Evolutionary conservation across 2,329 filamentous ascomycete genomes (phyloP), one percentile per base, ranked within the genome.

Genomic region (Cytospora leucostoma): DNA sequence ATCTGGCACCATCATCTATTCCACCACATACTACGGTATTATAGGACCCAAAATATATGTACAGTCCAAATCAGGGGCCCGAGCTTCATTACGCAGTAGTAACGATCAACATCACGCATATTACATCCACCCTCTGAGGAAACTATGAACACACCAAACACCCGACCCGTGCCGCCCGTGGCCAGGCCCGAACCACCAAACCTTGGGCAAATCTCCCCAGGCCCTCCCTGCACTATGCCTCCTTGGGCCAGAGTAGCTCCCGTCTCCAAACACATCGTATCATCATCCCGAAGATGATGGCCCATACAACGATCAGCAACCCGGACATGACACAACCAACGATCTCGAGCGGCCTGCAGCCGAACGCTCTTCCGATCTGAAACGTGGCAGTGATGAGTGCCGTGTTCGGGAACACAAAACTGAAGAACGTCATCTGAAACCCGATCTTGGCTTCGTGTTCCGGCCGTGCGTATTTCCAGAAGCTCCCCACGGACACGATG

Each of bases 381-480:
- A 90, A 87, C 0, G 91, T 95, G 0, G 90, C 89, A 0, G 88
- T 90, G n/a, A 84, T 68, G 64, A 92, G 76, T 0, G 89, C 90
- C 0, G 90, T 93, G 69, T 93, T 92, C 2, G 91, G 90, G 70
- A 93, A 93, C 6, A 93, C 82, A 74, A 93, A 94, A 4, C 87
- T 91, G 75, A 89, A 95, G 88, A 91, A 96, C 1, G 88, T 91
- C 90, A 95, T 93, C 19, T 90, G 88, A 70, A 93, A 95, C 4
- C 86, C 82, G 78, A 93, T 85, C 64, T 71, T 73, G 44, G 63
- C 62, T 61, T 80, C 83, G 44, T 82, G 81, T 12, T 83, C 78
- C 2, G 77, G 73, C 0, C 81, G 78, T 21, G 88, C 79, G 57
- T 89, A 88, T 35, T 87, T 89, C 82, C 84, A 89, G 64, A 94